Percentiles rank a stretch among this genome's conserved stretches.
phyloP scores from a whole-genome alignment of 2,329 filamentous ascomycete genomes.

The Coniochaeta sp. region DNA sequence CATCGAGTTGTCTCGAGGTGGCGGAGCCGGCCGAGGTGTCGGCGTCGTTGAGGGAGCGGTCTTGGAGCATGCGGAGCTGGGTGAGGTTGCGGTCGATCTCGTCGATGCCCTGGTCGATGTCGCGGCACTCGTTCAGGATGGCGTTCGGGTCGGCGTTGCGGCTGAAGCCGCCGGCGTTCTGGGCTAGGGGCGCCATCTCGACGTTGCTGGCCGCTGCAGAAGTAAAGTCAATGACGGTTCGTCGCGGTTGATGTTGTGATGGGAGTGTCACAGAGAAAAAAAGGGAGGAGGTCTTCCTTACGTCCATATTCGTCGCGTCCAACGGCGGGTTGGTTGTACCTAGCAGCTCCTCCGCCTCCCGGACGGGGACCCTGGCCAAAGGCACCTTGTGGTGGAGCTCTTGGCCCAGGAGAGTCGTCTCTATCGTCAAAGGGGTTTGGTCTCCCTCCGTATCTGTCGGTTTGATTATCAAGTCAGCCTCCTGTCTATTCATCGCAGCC shows the following conservation, averaged over 20 bases:
- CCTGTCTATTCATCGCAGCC: not conserved
- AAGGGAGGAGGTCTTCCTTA: conserved; percentile 13
- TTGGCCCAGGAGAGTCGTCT: conserved; percentile 23
- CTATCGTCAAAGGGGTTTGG: conserved; percentile 55
- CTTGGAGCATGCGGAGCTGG: conserved; percentile 65
- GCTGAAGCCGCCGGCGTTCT: conserved; percentile 40
- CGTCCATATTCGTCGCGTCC: conserved; percentile 30
- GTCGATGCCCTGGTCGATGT: conserved; percentile 71
- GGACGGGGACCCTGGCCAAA: conserved; percentile 23
- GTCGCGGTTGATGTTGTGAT: no score
- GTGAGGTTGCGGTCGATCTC: conserved; percentile 66
- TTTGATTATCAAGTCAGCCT: not conserved
- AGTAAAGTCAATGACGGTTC: not conserved
- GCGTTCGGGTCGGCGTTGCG: conserved; percentile 56
- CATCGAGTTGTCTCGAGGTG: conserved; percentile 63
- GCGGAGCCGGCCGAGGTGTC: conserved; percentile 62
- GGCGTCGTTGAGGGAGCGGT: conserved; percentile 65
- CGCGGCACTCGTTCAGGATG: conserved; percentile 77
- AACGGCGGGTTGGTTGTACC: conserved; percentile 22
- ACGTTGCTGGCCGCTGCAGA: conserved; percentile 40
- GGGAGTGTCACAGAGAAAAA: not conserved
- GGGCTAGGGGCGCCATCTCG: conserved; percentile 63
- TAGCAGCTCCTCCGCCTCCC: conserved; percentile 14
- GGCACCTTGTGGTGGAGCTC: conserved; percentile 18
- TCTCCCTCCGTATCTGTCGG: conserved; percentile 25